phyloP scores from a whole-genome alignment of 1,284 basidiomycete genomes.

The Leucoagaricus sp. region DNA sequence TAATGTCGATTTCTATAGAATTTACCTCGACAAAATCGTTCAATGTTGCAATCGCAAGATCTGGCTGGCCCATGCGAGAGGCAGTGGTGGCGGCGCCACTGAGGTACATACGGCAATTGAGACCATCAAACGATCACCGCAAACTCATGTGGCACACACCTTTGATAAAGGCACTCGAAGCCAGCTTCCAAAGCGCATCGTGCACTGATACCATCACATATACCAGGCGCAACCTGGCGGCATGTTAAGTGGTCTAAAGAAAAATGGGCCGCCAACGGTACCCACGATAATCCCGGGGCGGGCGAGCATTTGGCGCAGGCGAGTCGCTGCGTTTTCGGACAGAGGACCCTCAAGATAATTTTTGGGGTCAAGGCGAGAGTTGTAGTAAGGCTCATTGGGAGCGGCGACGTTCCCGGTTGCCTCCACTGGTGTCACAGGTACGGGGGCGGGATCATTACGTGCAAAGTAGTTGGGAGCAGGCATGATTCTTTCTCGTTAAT shows the following conservation, averaged over 20 bases:
- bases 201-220: slow-evolving; percentile 81
- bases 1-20: too few relatives aligned
- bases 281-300: slow-evolving; percentile 74
- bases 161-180: slow-evolving; percentile 76
- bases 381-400: slow-evolving; percentile 25
- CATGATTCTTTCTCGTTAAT: neutral
- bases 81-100: slow-evolving; percentile 78
- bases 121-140: neutral
- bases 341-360: slow-evolving; percentile 70
- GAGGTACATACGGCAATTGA: slow-evolving; percentile 1
- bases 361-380: slow-evolving; percentile 49
- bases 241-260: neutral
- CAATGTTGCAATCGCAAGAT: slow-evolving; percentile 76
- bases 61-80: slow-evolving; percentile 73
- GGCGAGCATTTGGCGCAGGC: slow-evolving; percentile 74
- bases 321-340: slow-evolving; percentile 66
- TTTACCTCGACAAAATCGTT: slow-evolving; percentile 70
- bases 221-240: slow-evolving; percentile 67
- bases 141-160: slow-evolving; percentile 25
- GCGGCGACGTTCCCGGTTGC: neutral
- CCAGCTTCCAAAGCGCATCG: slow-evolving; percentile 77
- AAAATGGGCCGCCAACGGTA: slow-evolving; percentile 11
- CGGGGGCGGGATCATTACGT: slow-evolving; percentile 2
- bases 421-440: neutral
- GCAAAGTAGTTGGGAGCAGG: slow-evolving; percentile 13